Evolutionary conservation across 2,329 filamentous ascomycete species (phyloP).

Genomic region (Cytospora piceae): DNA sequence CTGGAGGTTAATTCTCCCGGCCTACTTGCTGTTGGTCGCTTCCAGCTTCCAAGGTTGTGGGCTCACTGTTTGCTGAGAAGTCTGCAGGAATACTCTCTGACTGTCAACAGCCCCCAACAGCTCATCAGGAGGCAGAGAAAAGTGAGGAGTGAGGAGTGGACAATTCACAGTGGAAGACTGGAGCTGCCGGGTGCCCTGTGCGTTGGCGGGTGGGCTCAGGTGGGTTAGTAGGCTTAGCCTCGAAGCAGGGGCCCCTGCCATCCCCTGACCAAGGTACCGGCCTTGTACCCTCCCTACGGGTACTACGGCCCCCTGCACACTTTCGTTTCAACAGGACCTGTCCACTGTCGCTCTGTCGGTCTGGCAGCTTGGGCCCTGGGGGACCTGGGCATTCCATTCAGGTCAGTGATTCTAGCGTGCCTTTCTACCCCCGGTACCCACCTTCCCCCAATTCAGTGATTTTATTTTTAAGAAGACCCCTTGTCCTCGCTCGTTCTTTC

Average conservation of each 20-base stretch:
- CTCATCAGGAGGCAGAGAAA: background rate
- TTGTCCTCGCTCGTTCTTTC: constrained; percentile 30
- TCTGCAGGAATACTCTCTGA: background rate
- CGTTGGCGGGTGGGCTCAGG: constrained; percentile 19
- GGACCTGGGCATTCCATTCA: constrained; percentile 8
- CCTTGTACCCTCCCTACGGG: constrained; percentile 21
- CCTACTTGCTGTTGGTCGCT: background rate
- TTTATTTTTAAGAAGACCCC: constrained; percentile 32
- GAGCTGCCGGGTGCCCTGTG: constrained; percentile 23
- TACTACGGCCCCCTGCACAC: constrained; percentile 26
- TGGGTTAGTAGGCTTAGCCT: constrained; percentile 16
- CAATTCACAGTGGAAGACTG: background rate
- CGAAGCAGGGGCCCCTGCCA: constrained; percentile 1
- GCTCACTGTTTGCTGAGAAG: background rate
- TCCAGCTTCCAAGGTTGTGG: background rate
- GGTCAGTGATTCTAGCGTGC: constrained; percentile 5
- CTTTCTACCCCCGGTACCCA: background rate
- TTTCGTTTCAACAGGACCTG: constrained; percentile 28
- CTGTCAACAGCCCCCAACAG: background rate
- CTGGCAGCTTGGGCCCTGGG: constrained; percentile 24
- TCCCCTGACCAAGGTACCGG: constrained; percentile 26
- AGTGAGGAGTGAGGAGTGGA: background rate
- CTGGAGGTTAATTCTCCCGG: no score
- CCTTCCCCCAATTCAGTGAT: constrained; percentile 2
- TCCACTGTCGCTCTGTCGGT: constrained; percentile 23